phyloP scores from a whole-genome alignment of 495 filamentous ascomycete species.

The Neurospora sp. region DNA sequence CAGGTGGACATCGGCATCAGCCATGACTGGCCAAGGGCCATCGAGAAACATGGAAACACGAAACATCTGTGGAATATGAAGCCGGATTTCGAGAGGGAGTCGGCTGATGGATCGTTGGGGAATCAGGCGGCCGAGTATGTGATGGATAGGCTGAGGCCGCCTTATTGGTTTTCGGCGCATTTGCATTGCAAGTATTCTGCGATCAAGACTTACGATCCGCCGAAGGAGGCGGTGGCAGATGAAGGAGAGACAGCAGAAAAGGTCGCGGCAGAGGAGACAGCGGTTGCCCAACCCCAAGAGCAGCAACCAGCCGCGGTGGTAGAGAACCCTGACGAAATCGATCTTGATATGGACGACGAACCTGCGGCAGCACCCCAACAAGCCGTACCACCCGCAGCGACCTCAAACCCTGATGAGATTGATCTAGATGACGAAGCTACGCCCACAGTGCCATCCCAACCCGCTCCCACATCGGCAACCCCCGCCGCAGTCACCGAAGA shows the following conservation, averaged over 20 bases:
- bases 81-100: conserved; percentile 62
- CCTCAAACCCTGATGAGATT: neutral
- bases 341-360: conserved; percentile 11
- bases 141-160: conserved; percentile 68
- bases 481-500: conserved; percentile 19
- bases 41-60: conserved; percentile 66
- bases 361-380: neutral
- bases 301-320: neutral
- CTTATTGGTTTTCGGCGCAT: conserved; percentile 91
- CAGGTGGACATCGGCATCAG: conserved; percentile 85
- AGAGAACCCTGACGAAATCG: conserved; percentile 7
- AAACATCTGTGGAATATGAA: conserved; percentile 57
- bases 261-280: neutral
- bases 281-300: neutral
- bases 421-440: neutral
- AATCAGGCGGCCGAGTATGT: conserved; percentile 67
- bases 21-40: conserved; percentile 84
- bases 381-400: neutral
- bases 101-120: conserved; percentile 59
- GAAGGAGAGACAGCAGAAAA: neutral
- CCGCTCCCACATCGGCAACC: neutral
- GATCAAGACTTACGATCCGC: conserved; percentile 48
- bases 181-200: conserved; percentile 80
- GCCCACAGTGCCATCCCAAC: neutral
- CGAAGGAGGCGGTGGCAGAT: neutral